phyloP scores from a whole-genome alignment of 768 basidiomycete genomes.

The Phaffia australis region DNA sequence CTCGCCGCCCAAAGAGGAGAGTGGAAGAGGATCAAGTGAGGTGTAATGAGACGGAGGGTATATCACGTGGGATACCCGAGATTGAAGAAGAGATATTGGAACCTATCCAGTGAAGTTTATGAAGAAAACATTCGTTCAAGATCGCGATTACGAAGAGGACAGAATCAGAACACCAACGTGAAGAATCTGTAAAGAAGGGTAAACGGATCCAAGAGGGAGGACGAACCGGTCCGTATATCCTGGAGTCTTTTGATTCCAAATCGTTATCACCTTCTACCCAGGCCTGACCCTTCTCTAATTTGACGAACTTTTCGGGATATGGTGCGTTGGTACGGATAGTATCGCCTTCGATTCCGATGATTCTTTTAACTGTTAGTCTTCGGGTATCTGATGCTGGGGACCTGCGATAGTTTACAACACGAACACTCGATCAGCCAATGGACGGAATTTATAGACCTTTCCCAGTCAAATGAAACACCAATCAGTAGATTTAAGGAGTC shows the following conservation, averaged over 20 bases:
- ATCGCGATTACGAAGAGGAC: no score
- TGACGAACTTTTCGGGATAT: constrained; percentile 10
- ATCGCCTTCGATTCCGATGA: constrained; percentile 23
- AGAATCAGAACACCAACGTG: no score
- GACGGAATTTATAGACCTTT: background rate
- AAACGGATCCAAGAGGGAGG: background rate
- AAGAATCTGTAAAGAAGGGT: no score
- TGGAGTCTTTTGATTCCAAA: constrained; percentile 18
- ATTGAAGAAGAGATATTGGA: constrained; percentile 7
- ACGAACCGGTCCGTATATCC: constrained; percentile 23
- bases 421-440: background rate
- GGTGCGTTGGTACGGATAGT: constrained; percentile 14
- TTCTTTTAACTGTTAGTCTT: constrained; percentile 21
- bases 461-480: background rate
- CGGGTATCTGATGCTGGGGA: constrained; percentile 18
- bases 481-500: background rate
- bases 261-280: constrained; percentile 25
- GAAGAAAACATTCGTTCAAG: no score
- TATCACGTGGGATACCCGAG: background rate
- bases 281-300: constrained; percentile 20
- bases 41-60: background rate
- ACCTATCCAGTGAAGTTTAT: no score
- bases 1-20: background rate
- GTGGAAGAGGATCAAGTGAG: background rate
- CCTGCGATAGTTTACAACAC: constrained; percentile 1